These are phyloP conservation scores for Lipomyces yamadae DNA, from an alignment of 805 yeast species.

Conservation along the genomic window DNA sequence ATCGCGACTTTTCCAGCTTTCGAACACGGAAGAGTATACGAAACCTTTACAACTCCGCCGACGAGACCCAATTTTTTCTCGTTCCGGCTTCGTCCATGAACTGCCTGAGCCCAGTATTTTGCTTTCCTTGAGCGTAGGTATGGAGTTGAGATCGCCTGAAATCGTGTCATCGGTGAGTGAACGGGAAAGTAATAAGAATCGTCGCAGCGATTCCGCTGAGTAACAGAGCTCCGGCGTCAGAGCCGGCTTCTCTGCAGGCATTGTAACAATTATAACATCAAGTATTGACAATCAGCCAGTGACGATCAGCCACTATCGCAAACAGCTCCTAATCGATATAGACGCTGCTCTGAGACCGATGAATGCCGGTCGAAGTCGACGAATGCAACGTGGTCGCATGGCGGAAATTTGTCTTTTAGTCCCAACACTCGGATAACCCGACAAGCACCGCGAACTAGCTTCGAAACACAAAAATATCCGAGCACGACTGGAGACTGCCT, in stretches of 20 bases:
- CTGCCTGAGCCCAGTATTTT: slow-evolving; percentile 12
- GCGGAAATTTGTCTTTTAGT: background rate
- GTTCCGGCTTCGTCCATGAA: slow-evolving; percentile 26
- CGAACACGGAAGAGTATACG: slow-evolving; percentile 24
- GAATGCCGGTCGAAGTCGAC: background rate
- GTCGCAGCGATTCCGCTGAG: slow-evolving; percentile 28
- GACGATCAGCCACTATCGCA: background rate
- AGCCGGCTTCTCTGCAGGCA: slow-evolving; percentile 18
- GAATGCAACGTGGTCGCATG: background rate
- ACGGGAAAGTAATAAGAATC: slow-evolving; percentile 30
- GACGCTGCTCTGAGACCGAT: background rate
- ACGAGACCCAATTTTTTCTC: slow-evolving; percentile 18
- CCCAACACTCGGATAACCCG: background rate
- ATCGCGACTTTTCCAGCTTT: slow-evolving; percentile 40
- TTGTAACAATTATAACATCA: background rate
- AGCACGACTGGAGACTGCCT: no score
- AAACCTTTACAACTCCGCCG: slow-evolving; percentile 23
- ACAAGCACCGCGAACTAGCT: no score
- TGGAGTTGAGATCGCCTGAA: slow-evolving; percentile 31
- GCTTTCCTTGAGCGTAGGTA: slow-evolving; percentile 17
- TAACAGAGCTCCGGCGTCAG: slow-evolving; percentile 27
- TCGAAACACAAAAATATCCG: no score
- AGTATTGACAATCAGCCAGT: background rate
- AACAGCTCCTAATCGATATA: background rate
- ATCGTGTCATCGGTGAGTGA: slow-evolving; percentile 29